These are phyloP conservation scores for Periconia sp. DNA, from an alignment of 2,329 filamentous ascomycete species.

Conservation along the genomic window DNA sequence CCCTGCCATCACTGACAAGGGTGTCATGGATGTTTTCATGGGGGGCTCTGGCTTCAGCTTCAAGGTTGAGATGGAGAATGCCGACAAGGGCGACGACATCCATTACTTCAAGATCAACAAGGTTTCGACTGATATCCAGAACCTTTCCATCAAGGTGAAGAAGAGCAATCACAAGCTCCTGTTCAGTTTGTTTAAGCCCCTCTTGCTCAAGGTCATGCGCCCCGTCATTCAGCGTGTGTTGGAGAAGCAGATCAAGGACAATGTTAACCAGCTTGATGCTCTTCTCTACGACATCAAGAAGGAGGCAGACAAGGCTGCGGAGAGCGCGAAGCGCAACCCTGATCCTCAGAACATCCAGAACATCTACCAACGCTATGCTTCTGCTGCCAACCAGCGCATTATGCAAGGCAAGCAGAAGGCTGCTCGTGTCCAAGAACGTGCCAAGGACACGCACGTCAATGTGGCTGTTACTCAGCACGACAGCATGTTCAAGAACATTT, in stretches of 20 bases:
- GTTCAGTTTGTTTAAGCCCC: conserved; percentile 82
- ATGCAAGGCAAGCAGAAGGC: conserved; percentile 79
- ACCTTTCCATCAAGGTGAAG: conserved; percentile 86
- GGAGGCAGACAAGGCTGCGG: conserved; percentile 74
- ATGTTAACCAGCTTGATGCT: conserved; percentile 73
- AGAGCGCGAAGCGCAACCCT: conserved; percentile 62
- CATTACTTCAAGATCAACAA: conserved; percentile 96
- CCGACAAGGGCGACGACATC: conserved; percentile 71
- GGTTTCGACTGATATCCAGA: conserved; percentile 77
- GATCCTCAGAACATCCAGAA: conserved; percentile 75
- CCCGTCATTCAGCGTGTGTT: conserved; percentile 84
- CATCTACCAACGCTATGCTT: conserved; percentile 83
- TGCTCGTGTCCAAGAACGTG: conserved; percentile 51
- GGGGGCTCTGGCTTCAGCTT: conserved; percentile 88
- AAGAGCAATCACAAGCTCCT: conserved; percentile 92
- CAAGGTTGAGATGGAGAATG: conserved; percentile 83
- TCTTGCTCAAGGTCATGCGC: conserved; percentile 80
- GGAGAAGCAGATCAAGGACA: conserved; percentile 85
- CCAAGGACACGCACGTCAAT: conserved; percentile 73
- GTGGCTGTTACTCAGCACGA: conserved; percentile 84
- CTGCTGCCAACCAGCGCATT: conserved; percentile 72
- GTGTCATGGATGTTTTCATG: conserved; percentile 85
- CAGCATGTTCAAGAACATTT: conserved; percentile 87
- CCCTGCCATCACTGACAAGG: conserved; percentile 81
- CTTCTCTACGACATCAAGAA: conserved; percentile 76